Percentiles rank a stretch among this genome's conserved stretches.
Evolutionary conservation across 2,329 filamentous ascomycete species (phyloP).

Genomic region (Cytospora piceae): DNA sequence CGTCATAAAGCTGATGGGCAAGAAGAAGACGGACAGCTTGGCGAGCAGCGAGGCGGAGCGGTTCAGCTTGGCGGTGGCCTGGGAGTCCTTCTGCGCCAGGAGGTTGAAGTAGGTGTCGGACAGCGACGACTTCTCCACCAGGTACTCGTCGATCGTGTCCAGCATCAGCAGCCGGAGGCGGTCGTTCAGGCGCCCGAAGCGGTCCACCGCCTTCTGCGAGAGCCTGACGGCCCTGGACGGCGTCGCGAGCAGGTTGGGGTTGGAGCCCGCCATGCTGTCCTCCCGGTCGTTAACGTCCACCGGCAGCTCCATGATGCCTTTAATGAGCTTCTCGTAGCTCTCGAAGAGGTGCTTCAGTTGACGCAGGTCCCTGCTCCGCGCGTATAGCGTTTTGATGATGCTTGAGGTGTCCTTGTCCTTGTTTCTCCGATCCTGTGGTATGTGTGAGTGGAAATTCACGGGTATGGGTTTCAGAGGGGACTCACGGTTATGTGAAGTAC

Average conservation of each 20-base stretch:
- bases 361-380: conserved; percentile 63
- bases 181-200: conserved; percentile 63
- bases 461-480: neutral
- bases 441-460: conserved; percentile 24
- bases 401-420: conserved; percentile 49
- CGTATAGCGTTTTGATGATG: conserved; percentile 61
- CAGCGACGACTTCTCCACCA: conserved; percentile 72
- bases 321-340: conserved; percentile 63
- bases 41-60: conserved; percentile 73
- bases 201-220: conserved; percentile 53
- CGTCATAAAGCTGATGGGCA: conserved; percentile 76
- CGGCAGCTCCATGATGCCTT: conserved; percentile 57
- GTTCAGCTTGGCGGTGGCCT: conserved; percentile 71
- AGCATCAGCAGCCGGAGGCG: conserved; percentile 64
- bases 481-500: conserved; percentile 43
- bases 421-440: conserved; percentile 32
- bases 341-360: conserved; percentile 64
- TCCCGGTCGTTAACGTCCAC: conserved; percentile 27
- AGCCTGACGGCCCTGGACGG: conserved; percentile 37
- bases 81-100: conserved; percentile 74
- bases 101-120: conserved; percentile 78
- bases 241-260: conserved; percentile 10
- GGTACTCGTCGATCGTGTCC: conserved; percentile 63
- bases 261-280: conserved; percentile 12
- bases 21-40: conserved; percentile 75